Evolutionary conservation across 2,329 filamentous ascomycete genomes (phyloP), one percentile per base, ranked within the genome.

Genomic region (Aureobasidium lini): DNA sequence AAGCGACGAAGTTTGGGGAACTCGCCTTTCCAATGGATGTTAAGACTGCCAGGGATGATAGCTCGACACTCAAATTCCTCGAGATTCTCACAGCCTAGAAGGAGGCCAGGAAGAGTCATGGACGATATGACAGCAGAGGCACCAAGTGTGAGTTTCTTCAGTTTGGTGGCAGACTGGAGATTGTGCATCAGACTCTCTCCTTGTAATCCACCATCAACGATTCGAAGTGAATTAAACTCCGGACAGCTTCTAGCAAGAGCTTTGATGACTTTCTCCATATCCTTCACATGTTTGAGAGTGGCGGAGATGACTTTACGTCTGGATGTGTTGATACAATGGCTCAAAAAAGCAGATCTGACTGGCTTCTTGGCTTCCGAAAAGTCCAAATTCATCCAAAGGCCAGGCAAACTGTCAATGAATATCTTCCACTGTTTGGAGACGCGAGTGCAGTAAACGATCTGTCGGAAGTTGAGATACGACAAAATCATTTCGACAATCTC

Each of bases 391-490:
- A 71, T 72, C 80, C 83, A 84, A 1, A 83, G 71, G 8, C 70
- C 69, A 0, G 75, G 72, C 29, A 77, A 67, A 4, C 76, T 77
- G 9, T 69, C 70, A 11, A 85, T 72, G 46, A 82, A 78, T n/a
- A 66, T 69, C 10, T 75, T 71, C 83, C 83, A 86, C 49, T 72
- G 70, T 67, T 76, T 81, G 39, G 78, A 84, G 2, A 85, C 82
- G 7, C 79, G 75, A 46, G 81, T 74, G 48, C 79, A 76, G 42
- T 73, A 80, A 70, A 80, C 72, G 54, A 78, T 72, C 57, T 82
- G 72, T 52, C 70, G 73, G 66, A 84, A 83, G 32, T 73, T 70
- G n/a, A 84, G 71, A 62, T 80, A 72, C 9, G 71, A 69, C n/a
- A 85, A 65, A 1, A 84, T 71, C 66, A 79, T 73, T 37, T 76